Evolutionary conservation across 768 basidiomycete genomes (phyloP).

Genomic region (Rhizopogon rudus): DNA sequence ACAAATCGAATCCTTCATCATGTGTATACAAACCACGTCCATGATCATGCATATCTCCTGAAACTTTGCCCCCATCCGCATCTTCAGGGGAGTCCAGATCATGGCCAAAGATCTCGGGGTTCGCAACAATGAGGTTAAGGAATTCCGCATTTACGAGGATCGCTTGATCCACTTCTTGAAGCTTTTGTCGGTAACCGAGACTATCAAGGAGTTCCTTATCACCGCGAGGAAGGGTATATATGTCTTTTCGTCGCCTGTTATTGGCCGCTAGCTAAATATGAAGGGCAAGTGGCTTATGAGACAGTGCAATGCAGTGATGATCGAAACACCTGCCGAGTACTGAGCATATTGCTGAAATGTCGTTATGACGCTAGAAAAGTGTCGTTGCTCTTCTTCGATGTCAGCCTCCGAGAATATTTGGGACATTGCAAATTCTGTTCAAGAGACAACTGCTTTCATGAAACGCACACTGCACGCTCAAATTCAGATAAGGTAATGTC

Average conservation of each 20-base stretch:
- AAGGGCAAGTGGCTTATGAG: background rate
- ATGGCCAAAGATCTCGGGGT: slow-evolving; percentile 79
- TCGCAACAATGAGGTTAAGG: slow-evolving; percentile 63
- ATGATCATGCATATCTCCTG: background rate
- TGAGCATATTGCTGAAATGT: slow-evolving; percentile 74
- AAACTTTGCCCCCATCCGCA: slow-evolving; percentile 20
- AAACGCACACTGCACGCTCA: too few relatives aligned
- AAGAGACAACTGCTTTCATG: background rate
- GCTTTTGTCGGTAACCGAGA: slow-evolving; percentile 74
- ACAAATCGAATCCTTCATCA: slow-evolving; percentile 2
- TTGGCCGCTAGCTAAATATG: slow-evolving; percentile 47
- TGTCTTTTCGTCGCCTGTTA: slow-evolving; percentile 69
- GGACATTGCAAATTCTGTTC: slow-evolving; percentile 13
- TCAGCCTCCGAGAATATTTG: slow-evolving; percentile 25
- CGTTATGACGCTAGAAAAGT: slow-evolving; percentile 71
- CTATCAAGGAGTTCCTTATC: slow-evolving; percentile 66
- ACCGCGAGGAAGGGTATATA: slow-evolving; percentile 59
- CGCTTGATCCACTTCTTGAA: slow-evolving; percentile 75
- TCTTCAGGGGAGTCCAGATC: slow-evolving; percentile 22
- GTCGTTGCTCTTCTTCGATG: slow-evolving; percentile 55
- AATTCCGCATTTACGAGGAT: slow-evolving; percentile 81
- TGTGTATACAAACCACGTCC: slow-evolving; percentile 2
- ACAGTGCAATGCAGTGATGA: slow-evolving; percentile 4
- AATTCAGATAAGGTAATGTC: background rate
- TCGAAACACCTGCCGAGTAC: slow-evolving; percentile 52